These are phyloP conservation scores for Fraxinus albicans DNA, from an alignment of 305 asterid species.

Conservation along the genomic window DNA sequence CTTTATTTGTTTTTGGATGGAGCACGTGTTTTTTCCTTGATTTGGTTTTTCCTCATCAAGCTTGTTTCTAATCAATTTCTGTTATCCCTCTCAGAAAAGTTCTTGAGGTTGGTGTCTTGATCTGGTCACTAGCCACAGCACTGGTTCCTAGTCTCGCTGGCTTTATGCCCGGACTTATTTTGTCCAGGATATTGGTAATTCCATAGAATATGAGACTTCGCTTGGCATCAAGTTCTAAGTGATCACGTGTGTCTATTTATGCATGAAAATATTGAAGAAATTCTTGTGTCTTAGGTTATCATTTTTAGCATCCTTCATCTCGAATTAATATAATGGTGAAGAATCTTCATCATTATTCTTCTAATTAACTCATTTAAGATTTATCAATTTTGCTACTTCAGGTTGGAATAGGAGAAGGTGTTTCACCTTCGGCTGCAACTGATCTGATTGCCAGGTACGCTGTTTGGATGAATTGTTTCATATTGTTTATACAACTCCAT, in stretches of 20 bases:
- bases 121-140: constrained; percentile 91
- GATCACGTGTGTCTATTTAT: background rate
- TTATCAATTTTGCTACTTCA: constrained; percentile 27
- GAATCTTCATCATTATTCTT: background rate
- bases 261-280: background rate
- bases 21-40: background rate
- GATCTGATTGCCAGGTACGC: constrained; percentile 94
- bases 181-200: constrained; percentile 88
- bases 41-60: constrained; percentile 13
- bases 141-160: constrained; percentile 86
- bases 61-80: constrained; percentile 16
- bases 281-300: background rate
- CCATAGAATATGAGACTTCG: constrained; percentile 13
- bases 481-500: background rate
- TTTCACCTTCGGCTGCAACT: constrained; percentile 98
- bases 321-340: background rate
- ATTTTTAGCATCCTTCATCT: background rate
- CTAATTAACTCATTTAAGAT: constrained; percentile 18
- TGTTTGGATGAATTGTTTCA: constrained; percentile 14
- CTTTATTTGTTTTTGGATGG: background rate
- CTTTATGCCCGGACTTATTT: constrained; percentile 89
- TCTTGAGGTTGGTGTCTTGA: constrained; percentile 79
- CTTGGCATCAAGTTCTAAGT: background rate
- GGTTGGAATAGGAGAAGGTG: constrained; percentile 99
- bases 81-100: constrained; percentile 60